Conservation (phyloP, 805 yeast species). For the Cyberlindnera nakhonratchasimensis region DNA sequence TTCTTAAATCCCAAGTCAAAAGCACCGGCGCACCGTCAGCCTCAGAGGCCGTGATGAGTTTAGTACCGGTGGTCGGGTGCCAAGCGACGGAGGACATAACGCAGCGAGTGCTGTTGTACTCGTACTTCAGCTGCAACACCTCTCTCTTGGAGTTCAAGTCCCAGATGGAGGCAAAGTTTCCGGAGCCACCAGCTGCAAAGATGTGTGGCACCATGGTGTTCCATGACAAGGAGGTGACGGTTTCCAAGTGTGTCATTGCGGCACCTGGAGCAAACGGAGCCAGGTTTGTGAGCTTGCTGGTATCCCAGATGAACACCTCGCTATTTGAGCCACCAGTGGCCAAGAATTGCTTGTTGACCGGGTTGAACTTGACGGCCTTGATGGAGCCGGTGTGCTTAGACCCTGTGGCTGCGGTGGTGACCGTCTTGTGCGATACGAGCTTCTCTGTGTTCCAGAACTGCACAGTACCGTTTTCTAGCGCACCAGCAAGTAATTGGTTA, state of each 20-base stretch:
- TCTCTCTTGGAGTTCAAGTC: constrained; percentile 85
- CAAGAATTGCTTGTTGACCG: constrained; percentile 63
- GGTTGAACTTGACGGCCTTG: constrained; percentile 72
- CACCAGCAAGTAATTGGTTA: constrained; percentile 75
- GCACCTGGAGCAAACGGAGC: constrained; percentile 63
- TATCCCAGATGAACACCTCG: constrained; percentile 89
- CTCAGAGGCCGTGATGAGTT: constrained; percentile 82
- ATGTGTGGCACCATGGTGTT: constrained; percentile 79
- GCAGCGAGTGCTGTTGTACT: constrained; percentile 53
- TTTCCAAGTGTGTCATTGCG: constrained; percentile 77
- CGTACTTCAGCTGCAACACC: constrained; percentile 78
- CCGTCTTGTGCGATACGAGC: constrained; percentile 40
- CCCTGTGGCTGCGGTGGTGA: constrained; percentile 51
- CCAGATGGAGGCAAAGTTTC: constrained; percentile 91
- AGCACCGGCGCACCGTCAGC: constrained; percentile 77
- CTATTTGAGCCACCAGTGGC: constrained; percentile 90
- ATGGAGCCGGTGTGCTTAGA: constrained; percentile 67
- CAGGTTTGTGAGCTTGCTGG: constrained; percentile 52
- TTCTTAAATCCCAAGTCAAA: constrained; percentile 90
- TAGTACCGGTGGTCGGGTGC: constrained; percentile 91
- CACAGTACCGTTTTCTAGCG: constrained; percentile 76
- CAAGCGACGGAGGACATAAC: constrained; percentile 82
- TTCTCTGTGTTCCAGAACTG: constrained; percentile 71
- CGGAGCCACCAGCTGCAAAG: constrained; percentile 82
- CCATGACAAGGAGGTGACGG: constrained; percentile 82